Conservation (phyloP, 345 rosid species). For the Sonneratia alba region DNA sequence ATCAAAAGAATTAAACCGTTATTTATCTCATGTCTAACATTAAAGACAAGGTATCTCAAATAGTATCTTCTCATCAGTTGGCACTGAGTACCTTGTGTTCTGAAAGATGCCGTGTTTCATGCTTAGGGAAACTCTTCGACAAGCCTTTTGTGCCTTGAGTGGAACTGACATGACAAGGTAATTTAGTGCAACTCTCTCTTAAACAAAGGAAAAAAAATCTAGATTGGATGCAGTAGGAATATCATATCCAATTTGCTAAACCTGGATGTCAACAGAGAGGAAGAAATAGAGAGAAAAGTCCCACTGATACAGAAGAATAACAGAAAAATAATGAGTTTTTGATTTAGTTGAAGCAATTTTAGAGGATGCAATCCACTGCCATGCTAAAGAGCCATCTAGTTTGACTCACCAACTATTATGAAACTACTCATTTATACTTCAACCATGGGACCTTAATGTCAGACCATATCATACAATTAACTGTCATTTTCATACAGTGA, state of each 20-base stretch:
- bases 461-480: background rate
- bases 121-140: constrained; percentile 54
- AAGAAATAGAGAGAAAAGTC: background rate
- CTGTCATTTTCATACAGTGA: too few species aligned
- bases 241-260: background rate
- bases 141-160: constrained; percentile 43
- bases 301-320: background rate
- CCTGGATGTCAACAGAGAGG: background rate
- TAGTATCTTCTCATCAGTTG: background rate
- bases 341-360: background rate
- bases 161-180: constrained; percentile 31
- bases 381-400: background rate
- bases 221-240: background rate
- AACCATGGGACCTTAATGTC: background rate
- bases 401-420: background rate
- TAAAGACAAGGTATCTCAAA: background rate
- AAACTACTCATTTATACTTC: background rate
- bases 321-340: background rate
- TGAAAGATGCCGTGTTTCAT: constrained; percentile 54
- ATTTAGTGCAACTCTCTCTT: background rate
- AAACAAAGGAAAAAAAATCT: background rate
- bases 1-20: background rate
- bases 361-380: background rate
- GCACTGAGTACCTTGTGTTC: constrained; percentile 60
- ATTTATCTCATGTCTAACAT: background rate